These are phyloP conservation scores for Neurospora africana DNA, from an alignment of 495 filamentous ascomycete species.

Conservation along the genomic window DNA sequence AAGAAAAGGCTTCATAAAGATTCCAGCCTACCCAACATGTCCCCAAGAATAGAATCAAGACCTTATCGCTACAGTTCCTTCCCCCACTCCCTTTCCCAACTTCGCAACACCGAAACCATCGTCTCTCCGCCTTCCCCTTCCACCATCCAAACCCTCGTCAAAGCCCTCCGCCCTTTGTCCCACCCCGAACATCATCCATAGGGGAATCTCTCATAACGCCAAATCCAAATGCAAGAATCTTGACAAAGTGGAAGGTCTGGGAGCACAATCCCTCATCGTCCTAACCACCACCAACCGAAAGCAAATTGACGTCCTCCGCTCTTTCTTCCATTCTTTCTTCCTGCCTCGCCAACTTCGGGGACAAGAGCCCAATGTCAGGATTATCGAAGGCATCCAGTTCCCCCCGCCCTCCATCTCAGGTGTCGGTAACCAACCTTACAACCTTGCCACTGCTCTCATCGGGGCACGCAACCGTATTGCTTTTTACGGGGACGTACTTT, in stretches of 20 bases:
- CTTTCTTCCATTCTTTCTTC: neutral
- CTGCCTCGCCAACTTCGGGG: neutral
- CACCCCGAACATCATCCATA: neutral
- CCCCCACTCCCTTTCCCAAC: too few relatives aligned
- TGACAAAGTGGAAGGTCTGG: neutral
- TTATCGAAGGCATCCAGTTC: neutral
- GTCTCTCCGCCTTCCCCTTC: neutral
- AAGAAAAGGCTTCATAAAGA: too few relatives aligned
- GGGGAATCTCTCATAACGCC: neutral
- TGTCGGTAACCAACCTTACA: slow-evolving; percentile 17
- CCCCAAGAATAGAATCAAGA: too few relatives aligned
- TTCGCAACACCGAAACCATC: neutral
- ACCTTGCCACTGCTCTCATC: slow-evolving; percentile 1
- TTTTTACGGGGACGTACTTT: neutral
- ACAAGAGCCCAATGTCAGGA: neutral
- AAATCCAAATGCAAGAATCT: neutral
- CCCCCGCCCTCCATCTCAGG: slow-evolving; percentile 3
- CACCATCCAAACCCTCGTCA: neutral
- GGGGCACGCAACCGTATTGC: slow-evolving; percentile 12
- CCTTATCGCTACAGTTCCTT: too few relatives aligned
- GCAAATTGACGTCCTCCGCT: neutral
- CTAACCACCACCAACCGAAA: slow-evolving; percentile 10
- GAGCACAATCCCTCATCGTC: neutral
- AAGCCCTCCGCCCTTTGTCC: neutral
- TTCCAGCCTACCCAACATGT: neutral